A percentile compares a stretch with the other conserved stretches of the same genome.
These are phyloP conservation scores for Rhodocollybia butyracea DNA, from an alignment of 768 basidiomycete genomes.

Conservation along the genomic window DNA sequence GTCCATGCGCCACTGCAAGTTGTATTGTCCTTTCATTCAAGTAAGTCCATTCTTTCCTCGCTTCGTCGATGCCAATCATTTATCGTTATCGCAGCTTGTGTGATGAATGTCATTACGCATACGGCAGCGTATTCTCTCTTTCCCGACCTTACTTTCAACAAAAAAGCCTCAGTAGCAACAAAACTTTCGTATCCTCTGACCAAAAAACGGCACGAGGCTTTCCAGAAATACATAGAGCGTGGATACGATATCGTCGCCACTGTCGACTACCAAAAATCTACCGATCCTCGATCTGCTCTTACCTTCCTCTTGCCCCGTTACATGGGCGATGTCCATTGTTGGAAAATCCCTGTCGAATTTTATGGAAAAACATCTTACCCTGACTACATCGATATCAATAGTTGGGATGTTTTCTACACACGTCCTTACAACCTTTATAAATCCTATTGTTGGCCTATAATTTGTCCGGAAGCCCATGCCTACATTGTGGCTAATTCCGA, in stretches of 20 bases:
- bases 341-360: background rate
- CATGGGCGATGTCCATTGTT: background rate
- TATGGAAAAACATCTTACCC: background rate
- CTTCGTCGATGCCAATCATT: slow-evolving; percentile 6
- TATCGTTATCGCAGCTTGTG: slow-evolving; percentile 26
- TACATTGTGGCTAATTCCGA: too few relatives aligned
- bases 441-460: too few relatives aligned
- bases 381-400: background rate
- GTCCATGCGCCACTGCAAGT: slow-evolving; percentile 23
- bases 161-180: background rate
- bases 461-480: too few relatives aligned
- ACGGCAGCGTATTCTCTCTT: slow-evolving; percentile 36
- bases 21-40: slow-evolving; percentile 10
- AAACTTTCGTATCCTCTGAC: background rate
- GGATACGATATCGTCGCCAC: background rate
- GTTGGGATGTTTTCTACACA: background rate
- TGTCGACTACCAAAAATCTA: background rate
- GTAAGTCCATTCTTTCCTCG: slow-evolving; percentile 7
- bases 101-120: slow-evolving; percentile 41
- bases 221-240: background rate
- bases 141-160: slow-evolving; percentile 36
- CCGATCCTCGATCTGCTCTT: background rate
- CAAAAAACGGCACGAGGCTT: background rate
- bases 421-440: background rate
- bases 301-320: background rate